Base-by-base conservation (phyloP, 2,329 filamentous ascomycete species). In the Epichloe gansuensis region DNA sequence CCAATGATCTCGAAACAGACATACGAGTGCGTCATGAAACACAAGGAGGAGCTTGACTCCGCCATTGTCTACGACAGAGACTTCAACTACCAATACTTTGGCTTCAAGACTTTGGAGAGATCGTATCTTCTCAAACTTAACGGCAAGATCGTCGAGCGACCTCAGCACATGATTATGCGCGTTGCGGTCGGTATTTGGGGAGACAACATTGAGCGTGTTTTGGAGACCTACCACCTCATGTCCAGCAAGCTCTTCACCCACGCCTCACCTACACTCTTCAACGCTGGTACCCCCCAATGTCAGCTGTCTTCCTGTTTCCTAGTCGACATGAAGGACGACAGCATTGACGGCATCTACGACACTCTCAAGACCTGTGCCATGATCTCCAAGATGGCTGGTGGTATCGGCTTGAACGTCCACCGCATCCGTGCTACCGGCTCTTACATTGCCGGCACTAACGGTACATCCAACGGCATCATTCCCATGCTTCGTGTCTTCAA, bases 31-130 rank as follows among this genome's bases (percentile, higher is more conserved):
- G 86, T 98, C 58, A 93, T 95, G 87, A 87, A 86, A 64, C 89
- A 98, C 71, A 89, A 89, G 63, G 93, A 95, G 52, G 93, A 98
- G 73, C 80, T 98, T 53, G 95, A 98, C 77, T 97, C 91, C 43
- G 93, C 93, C 63, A 97, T 98, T 68, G 91, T 98, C 63, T 98
- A 97, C 64, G 93, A 98, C 74, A 87, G 93, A 61, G 93, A 98
- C 69, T 98, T 98, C 80, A 96, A 97, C 80, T 98, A 98, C 77
- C 93, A 98, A 75, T 98, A 95, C 75, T 98, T 98, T 64, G 93
- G 93, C 58, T 98, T 98, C 83, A 98, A 98, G 81, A 98, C 93
- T 7, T 77, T 98, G 40, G 93, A 98, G 77, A 85, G 93, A 55
- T 98, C 93, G 65, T 98, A 98, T 66, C 84, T 98, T 50, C 84